These are phyloP conservation scores for Capsicum baccatum DNA, from an alignment of 257 asterid genomes.

Conservation along the genomic window DNA sequence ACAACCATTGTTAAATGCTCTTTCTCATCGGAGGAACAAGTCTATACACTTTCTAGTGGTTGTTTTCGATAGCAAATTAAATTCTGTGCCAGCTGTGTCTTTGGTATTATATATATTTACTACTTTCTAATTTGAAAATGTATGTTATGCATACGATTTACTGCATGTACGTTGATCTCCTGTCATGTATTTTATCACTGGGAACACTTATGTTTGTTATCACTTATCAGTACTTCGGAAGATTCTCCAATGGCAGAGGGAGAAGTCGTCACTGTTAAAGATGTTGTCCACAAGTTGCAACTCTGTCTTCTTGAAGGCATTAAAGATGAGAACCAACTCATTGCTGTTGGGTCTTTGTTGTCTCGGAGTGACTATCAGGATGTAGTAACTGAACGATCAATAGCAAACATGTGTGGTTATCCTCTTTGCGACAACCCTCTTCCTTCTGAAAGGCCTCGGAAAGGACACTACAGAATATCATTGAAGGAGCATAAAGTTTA, in stretches of 20 bases:
- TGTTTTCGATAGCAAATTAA: too few species aligned
- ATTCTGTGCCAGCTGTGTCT: too few species aligned
- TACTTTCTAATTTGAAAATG: too few species aligned
- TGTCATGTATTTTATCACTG: not conserved
- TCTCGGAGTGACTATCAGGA: conserved; percentile 73
- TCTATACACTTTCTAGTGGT: too few species aligned
- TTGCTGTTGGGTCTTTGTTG: conserved; percentile 71
- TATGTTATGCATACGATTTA: too few species aligned
- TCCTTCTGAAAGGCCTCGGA: conserved; percentile 67
- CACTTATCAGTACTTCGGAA: not conserved
- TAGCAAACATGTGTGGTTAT: conserved; percentile 75
- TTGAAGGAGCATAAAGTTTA: conserved; percentile 89
- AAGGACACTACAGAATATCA: conserved; percentile 83
- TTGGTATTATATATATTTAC: too few species aligned
- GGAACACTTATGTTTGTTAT: not conserved
- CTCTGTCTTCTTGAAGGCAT: conserved; percentile 81
- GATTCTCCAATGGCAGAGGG: conserved; percentile 53
- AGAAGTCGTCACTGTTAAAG: conserved; percentile 54
- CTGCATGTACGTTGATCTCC: not conserved
- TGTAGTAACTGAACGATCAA: conserved; percentile 84
- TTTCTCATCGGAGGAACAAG: too few species aligned
- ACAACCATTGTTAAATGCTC: too few species aligned
- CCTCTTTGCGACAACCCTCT: conserved; percentile 71
- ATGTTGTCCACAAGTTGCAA: conserved; percentile 82
- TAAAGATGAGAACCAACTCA: conserved; percentile 57